Evolutionary conservation across 1,139 yeast species (phyloP).

Genomic region (Geotrichum histeridarum): DNA sequence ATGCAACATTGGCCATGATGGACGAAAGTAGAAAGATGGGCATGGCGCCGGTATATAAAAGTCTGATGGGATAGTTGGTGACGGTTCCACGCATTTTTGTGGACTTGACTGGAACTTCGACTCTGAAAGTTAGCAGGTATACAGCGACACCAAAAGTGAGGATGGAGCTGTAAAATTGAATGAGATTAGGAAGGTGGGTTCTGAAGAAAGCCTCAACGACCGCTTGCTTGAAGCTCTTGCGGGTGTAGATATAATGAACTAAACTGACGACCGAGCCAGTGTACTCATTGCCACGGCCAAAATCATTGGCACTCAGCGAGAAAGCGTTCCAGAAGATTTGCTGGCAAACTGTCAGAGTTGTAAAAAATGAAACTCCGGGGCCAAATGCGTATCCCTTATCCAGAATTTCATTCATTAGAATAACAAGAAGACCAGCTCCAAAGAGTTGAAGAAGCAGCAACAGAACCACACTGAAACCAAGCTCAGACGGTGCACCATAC

Average conservation of each 20-base stretch:
- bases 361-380: slow-evolving; percentile 68
- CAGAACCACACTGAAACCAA: slow-evolving; percentile 36
- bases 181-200: slow-evolving; percentile 65
- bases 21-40: slow-evolving; percentile 69
- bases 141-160: slow-evolving; percentile 47
- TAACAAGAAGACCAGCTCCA: slow-evolving; percentile 55
- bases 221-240: slow-evolving; percentile 32
- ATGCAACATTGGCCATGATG: slow-evolving; percentile 68
- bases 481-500: slow-evolving; percentile 44
- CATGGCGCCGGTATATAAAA: slow-evolving; percentile 77
- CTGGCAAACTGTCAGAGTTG: slow-evolving; percentile 61
- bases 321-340: slow-evolving; percentile 61
- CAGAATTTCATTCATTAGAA: slow-evolving; percentile 67
- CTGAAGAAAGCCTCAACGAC: slow-evolving; percentile 67
- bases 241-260: slow-evolving; percentile 51
- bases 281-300: slow-evolving; percentile 54
- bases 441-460: slow-evolving; percentile 63
- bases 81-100: slow-evolving; percentile 79
- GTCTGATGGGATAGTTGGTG: slow-evolving; percentile 74
- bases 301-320: slow-evolving; percentile 56
- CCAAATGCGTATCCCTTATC: slow-evolving; percentile 92
- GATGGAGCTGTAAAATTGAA: slow-evolving; percentile 57
- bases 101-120: slow-evolving; percentile 80
- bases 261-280: slow-evolving; percentile 56
- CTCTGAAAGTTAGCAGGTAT: slow-evolving; percentile 65